Percentiles rank a stretch among this genome's conserved stretches.
These are phyloP conservation scores for Crithidia acanthocephali DNA, from an alignment of 208 protist genomes.

Conservation along the genomic window DNA sequence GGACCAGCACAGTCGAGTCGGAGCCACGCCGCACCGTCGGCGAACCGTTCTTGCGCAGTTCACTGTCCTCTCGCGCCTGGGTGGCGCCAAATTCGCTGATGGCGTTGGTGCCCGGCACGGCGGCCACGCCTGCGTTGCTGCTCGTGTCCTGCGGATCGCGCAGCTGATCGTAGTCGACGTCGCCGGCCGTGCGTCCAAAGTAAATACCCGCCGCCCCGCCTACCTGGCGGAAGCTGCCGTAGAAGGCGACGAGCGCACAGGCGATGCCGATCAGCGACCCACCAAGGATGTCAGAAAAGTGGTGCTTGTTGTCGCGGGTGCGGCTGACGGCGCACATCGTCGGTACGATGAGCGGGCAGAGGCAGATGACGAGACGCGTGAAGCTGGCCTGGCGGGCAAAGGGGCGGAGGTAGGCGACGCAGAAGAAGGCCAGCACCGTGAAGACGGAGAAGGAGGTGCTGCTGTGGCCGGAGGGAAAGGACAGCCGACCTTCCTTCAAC, in stretches of 20 bases:
- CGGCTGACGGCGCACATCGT: conserved; percentile 77
- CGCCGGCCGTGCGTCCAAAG: conserved; percentile 35
- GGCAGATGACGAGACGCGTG: conserved; percentile 51
- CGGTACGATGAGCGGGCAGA: conserved; percentile 62
- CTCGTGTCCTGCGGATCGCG: conserved; percentile 1
- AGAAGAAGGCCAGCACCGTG: conserved; percentile 69
- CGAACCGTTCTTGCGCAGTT: conserved; percentile 1
- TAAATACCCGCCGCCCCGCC: conserved; percentile 42
- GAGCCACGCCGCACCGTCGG: conserved; percentile 1
- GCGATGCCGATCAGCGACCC: conserved; percentile 73
- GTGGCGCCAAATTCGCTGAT: conserved; percentile 3
- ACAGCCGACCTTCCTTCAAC: conserved; percentile 80
- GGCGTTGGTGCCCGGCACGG: not conserved
- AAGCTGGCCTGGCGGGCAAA: conserved; percentile 73
- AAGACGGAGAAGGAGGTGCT: conserved; percentile 82
- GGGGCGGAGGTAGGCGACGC: conserved; percentile 67
- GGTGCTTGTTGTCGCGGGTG: conserved; percentile 87
- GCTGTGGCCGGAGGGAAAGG: conserved; percentile 94
- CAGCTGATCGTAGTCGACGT: conserved; percentile 46
- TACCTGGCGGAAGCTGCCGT: conserved; percentile 42
- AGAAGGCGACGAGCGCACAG: conserved; percentile 48
- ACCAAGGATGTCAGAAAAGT: conserved; percentile 86
- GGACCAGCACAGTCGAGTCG: conserved; percentile 10
- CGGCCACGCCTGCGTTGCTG: not conserved
- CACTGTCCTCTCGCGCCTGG: conserved; percentile 5